phyloP scores from a whole-genome alignment of 2,329 filamentous ascomycete genomes.

The Zymoseptoria ardabiliae region DNA sequence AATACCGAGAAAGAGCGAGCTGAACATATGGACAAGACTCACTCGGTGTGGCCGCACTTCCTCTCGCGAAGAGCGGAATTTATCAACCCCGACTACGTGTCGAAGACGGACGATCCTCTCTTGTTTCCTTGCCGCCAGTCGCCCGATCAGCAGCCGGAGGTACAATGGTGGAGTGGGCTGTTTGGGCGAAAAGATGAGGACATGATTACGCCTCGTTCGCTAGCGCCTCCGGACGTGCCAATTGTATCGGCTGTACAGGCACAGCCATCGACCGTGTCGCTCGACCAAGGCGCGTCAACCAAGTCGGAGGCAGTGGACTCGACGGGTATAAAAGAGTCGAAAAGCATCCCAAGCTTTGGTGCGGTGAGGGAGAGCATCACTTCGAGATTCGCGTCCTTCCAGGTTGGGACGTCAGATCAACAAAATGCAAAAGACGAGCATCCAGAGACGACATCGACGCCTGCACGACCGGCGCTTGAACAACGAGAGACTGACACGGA shows the following conservation, averaged over 20 bases:
- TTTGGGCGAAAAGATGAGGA: slow-evolving; percentile 84
- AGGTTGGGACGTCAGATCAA: background rate
- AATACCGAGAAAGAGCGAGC: slow-evolving; percentile 86
- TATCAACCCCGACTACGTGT: slow-evolving; percentile 71
- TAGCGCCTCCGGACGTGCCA: slow-evolving; percentile 9
- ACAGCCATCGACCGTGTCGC: slow-evolving; percentile 2
- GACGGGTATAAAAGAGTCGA: slow-evolving; percentile 1
- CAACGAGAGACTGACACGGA: slow-evolving; percentile 9
- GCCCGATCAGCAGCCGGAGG: slow-evolving; percentile 45
- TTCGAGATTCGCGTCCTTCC: slow-evolving; percentile 1
- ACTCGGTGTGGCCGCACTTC: slow-evolving; percentile 96
- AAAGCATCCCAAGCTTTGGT: slow-evolving; percentile 1
- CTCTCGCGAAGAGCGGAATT: slow-evolving; percentile 74
- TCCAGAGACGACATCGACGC: background rate
- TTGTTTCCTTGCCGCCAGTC: slow-evolving; percentile 58
- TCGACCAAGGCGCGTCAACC: background rate
- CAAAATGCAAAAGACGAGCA: background rate
- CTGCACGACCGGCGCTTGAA: slow-evolving; percentile 8
- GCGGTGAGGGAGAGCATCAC: background rate
- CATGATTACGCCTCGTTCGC: slow-evolving; percentile 64
- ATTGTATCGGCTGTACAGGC: background rate
- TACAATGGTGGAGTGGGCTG: slow-evolving; percentile 88
- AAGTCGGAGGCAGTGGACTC: background rate
- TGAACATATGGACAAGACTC: slow-evolving; percentile 59
- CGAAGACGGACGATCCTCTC: slow-evolving; percentile 68